A percentile compares a stretch with the other conserved stretches of the same genome.
phyloP scores from a whole-genome alignment of 1,284 basidiomycete species.

The Pseudozyma sp. region DNA sequence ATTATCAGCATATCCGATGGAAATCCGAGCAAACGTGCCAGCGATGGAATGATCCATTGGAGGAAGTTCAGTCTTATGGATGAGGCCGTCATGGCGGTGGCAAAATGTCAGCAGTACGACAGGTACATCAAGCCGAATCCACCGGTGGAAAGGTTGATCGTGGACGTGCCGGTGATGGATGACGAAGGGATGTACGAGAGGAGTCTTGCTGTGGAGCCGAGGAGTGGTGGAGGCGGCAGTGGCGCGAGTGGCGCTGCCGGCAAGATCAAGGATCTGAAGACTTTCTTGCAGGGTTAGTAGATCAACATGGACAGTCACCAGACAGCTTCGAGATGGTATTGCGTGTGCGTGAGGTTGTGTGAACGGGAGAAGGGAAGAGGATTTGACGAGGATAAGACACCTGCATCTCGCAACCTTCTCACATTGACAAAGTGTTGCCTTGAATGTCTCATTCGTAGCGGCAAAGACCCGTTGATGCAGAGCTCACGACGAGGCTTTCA shows the following conservation, averaged over 20 bases:
- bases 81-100: conserved; percentile 61
- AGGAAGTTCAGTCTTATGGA: conserved; percentile 63
- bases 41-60: conserved; percentile 62
- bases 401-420: too few species aligned
- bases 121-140: conserved; percentile 22
- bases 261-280: conserved; percentile 54
- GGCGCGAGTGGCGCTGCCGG: conserved; percentile 13
- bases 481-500: too few species aligned
- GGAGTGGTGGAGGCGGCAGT: conserved; percentile 2
- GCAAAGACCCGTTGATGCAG: too few species aligned
- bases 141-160: conserved; percentile 48
- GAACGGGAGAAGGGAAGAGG: too few species aligned
- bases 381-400: too few species aligned
- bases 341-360: too few species aligned
- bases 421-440: too few species aligned
- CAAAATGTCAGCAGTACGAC: conserved; percentile 57
- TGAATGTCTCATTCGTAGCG: too few species aligned
- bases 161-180: conserved; percentile 57
- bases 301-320: too few species aligned
- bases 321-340: too few species aligned
- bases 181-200: conserved; percentile 60
- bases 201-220: conserved; percentile 51
- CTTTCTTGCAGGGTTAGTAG: conserved; percentile 13
- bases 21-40: conserved; percentile 51
- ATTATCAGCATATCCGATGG: conserved; percentile 63